Evolutionary conservation across 2,329 filamentous ascomycete species (phyloP), one percentile per base, ranked within the genome.

Genomic region (Ophiocordyceps camponoti-saundersi): DNA sequence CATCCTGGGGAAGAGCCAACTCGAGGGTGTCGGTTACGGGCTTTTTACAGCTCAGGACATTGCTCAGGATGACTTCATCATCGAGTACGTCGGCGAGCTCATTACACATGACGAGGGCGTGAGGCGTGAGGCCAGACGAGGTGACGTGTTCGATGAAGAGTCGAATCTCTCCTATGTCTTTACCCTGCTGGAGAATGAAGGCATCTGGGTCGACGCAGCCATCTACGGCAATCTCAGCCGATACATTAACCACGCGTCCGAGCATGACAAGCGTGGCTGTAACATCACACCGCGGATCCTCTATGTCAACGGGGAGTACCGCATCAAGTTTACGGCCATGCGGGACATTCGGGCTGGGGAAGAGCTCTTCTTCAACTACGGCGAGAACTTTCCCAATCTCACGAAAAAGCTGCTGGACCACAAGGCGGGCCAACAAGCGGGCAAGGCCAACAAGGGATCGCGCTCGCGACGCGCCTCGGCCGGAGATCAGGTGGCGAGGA

Each of bases 291-390:
- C 83, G 2, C 74, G 75, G 48, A 80, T 86, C 46, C 61, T 82
- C 16, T 76, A 85, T 45, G 85, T 86, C 48, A 85, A 86, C 54
- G 80, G 81, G 22, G 80, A 85, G 50, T 81, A 81, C 53, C 76
- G 86, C 15, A 86, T 92, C 58, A 82, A 79, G 42, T 82, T 92
- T 54, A 79, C 75, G 44, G 83, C 85, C 0, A 67, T 72, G 47
- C 69, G 75, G 2, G 72, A 82, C 40, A 82, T 92, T 56, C 69
- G 72, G 49, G 69, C 74, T 3, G 85, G 85, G 22, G 80, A 87
- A 50, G 85, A 92, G 61, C 65, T 93, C 1, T 83, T 87, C 57
- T 93, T 90, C 61, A 77, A 90, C 57, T 92, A 93, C 54, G 82
- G 82, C 41, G 73, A 80, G 55, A 75, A 79, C 50, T 81, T 82